A percentile compares a stretch with the other conserved stretches of the same genome.
phyloP scores from a whole-genome alignment of 2,329 filamentous ascomycete genomes.

The Alternaria postmessia region DNA sequence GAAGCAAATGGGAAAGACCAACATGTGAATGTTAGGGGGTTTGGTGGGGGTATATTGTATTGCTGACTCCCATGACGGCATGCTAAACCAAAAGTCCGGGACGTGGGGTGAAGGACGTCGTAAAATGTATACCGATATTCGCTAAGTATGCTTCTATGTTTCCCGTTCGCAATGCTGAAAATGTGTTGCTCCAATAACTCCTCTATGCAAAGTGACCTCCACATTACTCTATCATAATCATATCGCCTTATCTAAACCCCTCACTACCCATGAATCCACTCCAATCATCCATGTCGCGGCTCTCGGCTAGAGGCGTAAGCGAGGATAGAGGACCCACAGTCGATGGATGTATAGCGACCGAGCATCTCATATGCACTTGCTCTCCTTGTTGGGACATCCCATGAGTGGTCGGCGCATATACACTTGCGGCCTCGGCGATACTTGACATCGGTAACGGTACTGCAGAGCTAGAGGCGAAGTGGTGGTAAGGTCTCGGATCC shows the following conservation, averaged over 20 bases:
- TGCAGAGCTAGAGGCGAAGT: neutral
- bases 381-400: neutral
- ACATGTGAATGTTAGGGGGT: neutral
- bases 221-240: neutral
- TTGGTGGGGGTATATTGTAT: neutral
- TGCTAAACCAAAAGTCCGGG: neutral
- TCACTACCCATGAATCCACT: neutral
- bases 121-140: neutral
- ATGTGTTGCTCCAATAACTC: neutral
- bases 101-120: neutral
- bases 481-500: too few species aligned
- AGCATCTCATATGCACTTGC: neutral
- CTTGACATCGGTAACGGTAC: neutral
- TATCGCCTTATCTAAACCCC: neutral
- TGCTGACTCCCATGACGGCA: neutral
- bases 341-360: neutral
- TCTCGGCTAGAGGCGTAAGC: neutral
- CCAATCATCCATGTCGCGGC: constrained; percentile 6
- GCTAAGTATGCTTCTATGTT: neutral
- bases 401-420: neutral
- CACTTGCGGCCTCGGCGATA: neutral
- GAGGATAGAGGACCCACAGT: neutral
- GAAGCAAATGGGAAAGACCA: neutral
- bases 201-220: neutral
- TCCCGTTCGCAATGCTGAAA: neutral